Conservation (phyloP, 2,329 filamentous ascomycete genomes). For the Pleomassaria siparia region DNA sequence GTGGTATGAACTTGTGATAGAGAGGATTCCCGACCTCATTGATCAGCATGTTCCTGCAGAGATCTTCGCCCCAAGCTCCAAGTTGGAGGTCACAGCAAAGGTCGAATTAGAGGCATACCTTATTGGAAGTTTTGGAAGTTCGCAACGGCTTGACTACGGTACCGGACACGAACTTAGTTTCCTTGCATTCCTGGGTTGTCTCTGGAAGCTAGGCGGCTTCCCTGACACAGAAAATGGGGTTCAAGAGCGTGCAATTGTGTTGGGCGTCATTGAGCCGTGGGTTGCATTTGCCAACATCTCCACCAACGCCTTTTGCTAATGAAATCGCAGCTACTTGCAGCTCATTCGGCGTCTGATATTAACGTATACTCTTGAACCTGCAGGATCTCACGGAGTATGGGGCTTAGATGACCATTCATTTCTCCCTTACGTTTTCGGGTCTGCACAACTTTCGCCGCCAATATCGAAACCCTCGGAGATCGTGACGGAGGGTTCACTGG, state of each 20-base stretch:
- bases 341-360: constrained; percentile 82
- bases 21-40: constrained; percentile 59
- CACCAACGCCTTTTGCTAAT: constrained; percentile 6
- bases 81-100: constrained; percentile 49
- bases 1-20: constrained; percentile 74
- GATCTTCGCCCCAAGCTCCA: constrained; percentile 44
- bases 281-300: constrained; percentile 39
- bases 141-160: constrained; percentile 89
- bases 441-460: constrained; percentile 80
- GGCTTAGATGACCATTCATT: constrained; percentile 98
- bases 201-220: constrained; percentile 91
- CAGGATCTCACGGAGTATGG: constrained; percentile 96
- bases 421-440: constrained; percentile 90
- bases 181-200: constrained; percentile 80
- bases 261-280: constrained; percentile 80
- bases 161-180: constrained; percentile 97
- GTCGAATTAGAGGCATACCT: constrained; percentile 79
- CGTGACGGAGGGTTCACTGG: constrained; percentile 76
- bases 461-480: constrained; percentile 60
- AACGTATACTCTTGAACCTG: constrained; percentile 90
- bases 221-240: constrained; percentile 56
- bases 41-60: constrained; percentile 56
- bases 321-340: constrained; percentile 65
- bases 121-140: constrained; percentile 81
- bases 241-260: constrained; percentile 75